phyloP scores from a whole-genome alignment of 2,329 filamentous ascomycete genomes.

The Arthrobotrys iridis region DNA sequence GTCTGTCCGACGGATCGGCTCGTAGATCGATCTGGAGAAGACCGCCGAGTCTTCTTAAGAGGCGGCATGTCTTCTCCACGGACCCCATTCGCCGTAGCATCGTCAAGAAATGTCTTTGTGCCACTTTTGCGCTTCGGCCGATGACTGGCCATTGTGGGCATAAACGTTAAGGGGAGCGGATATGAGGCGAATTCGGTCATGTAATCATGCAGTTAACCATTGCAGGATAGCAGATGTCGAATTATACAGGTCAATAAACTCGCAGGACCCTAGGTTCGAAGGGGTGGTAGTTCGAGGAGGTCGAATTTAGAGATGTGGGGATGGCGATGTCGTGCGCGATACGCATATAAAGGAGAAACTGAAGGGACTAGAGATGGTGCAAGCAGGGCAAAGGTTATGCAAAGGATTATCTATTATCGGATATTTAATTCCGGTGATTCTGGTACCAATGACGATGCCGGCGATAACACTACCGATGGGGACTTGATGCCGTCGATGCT shows the following conservation, averaged over 20 bases:
- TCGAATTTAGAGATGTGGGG: constrained; percentile 6
- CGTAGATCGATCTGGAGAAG: constrained; percentile 17
- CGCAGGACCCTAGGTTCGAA: background rate
- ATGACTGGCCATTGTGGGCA: constrained; percentile 53
- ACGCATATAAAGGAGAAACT: constrained; percentile 5
- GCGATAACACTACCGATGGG: constrained; percentile 15
- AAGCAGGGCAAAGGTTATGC: background rate
- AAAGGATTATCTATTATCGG: background rate
- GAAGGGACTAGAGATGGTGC: background rate
- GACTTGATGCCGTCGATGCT: background rate
- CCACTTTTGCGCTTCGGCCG: constrained; percentile 53
- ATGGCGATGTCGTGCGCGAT: constrained; percentile 1
- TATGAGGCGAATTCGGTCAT: constrained; percentile 53
- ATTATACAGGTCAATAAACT: background rate
- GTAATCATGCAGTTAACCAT: constrained; percentile 45
- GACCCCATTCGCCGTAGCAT: constrained; percentile 8
- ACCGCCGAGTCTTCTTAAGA: constrained; percentile 52
- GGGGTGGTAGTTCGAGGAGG: background rate
- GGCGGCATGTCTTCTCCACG: constrained; percentile 37
- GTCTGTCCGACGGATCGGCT: background rate
- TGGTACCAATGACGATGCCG: background rate
- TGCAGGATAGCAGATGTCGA: constrained; percentile 18
- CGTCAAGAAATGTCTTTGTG: constrained; percentile 29
- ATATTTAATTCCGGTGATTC: background rate
- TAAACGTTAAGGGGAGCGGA: constrained; percentile 44